These are phyloP conservation scores for Fusarium sp. DNA, from an alignment of 2,329 filamentous ascomycete species.

Conservation along the genomic window DNA sequence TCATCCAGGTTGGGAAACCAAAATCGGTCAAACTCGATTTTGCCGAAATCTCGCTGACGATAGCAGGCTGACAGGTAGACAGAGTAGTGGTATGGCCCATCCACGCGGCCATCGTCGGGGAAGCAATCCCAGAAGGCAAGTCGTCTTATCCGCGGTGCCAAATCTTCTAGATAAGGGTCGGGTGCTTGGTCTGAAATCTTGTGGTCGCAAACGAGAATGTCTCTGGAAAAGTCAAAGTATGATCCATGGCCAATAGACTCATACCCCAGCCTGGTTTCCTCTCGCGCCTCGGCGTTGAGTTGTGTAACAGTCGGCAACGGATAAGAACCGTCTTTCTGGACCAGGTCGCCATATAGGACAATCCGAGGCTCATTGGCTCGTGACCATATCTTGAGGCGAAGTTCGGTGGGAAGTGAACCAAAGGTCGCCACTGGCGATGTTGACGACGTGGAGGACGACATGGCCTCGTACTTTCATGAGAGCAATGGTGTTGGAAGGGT, in stretches of 20 bases:
- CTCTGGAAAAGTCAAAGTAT: conserved; percentile 50
- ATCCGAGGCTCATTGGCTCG: conserved; percentile 51
- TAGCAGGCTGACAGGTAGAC: conserved; percentile 49
- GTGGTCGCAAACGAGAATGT: conserved; percentile 53
- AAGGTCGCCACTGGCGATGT: conserved; percentile 38
- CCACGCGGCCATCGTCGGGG: conserved; percentile 51
- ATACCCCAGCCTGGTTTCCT: conserved; percentile 49
- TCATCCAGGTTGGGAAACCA: conserved; percentile 53
- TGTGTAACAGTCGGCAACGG: conserved; percentile 50
- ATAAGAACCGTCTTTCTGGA: conserved; percentile 45
- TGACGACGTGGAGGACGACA: conserved; percentile 7
- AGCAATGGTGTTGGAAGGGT: conserved; percentile 12
- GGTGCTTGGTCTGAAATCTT: conserved; percentile 48
- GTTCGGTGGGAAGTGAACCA: conserved; percentile 47
- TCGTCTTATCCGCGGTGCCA: conserved; percentile 48
- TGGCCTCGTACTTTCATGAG: conserved; percentile 9
- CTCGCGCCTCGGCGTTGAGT: conserved; percentile 49
- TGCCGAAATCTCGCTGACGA: conserved; percentile 44
- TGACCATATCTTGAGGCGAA: conserved; percentile 52
- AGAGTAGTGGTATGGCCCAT: conserved; percentile 48
- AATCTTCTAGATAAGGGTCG: conserved; percentile 46
- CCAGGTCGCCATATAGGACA: conserved; percentile 49
- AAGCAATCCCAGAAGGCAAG: conserved; percentile 55
- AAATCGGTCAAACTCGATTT: conserved; percentile 50
- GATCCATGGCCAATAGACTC: conserved; percentile 49